Percentiles rank a stretch among this genome's conserved stretches.
phyloP scores from a whole-genome alignment of 306 rosid species.

The Casuarina glauca region DNA sequence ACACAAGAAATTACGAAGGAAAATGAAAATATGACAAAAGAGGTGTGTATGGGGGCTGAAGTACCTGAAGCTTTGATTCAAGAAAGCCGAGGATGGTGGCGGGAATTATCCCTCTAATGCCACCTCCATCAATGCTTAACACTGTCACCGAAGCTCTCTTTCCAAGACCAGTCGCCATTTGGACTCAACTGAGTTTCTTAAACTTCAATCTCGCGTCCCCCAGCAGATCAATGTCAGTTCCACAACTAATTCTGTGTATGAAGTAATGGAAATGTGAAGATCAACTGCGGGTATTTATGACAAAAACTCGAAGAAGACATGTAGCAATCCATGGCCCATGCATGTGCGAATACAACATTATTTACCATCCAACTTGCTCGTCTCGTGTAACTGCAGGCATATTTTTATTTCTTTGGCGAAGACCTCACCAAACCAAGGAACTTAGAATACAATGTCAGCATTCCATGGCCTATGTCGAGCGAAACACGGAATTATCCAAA shows the following conservation, averaged over 20 bases:
- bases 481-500: too few species aligned
- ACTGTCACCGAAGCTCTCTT: slow-evolving; percentile 3
- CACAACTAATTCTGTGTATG: too few species aligned
- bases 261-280: too few species aligned
- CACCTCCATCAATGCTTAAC: slow-evolving; percentile 27
- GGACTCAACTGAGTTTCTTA: background rate
- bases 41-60: background rate
- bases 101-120: slow-evolving; percentile 22
- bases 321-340: background rate
- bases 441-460: too few species aligned
- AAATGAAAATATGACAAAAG: background rate
- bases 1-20: background rate
- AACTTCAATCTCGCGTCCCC: too few species aligned
- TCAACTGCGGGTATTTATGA: too few species aligned
- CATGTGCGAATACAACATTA: background rate
- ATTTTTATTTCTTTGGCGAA: background rate
- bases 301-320: background rate
- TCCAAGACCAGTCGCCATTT: background rate
- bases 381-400: background rate
- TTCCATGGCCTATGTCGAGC: too few species aligned
- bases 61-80: slow-evolving; percentile 2
- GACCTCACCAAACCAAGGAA: background rate
- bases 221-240: background rate
- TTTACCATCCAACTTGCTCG: background rate
- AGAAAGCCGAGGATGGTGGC: slow-evolving; percentile 16